A percentile compares a stretch with the other conserved stretches of the same genome.
Evolutionary conservation across 352 stramenopile species (phyloP).

Genomic region (Phytophthora litchii): DNA sequence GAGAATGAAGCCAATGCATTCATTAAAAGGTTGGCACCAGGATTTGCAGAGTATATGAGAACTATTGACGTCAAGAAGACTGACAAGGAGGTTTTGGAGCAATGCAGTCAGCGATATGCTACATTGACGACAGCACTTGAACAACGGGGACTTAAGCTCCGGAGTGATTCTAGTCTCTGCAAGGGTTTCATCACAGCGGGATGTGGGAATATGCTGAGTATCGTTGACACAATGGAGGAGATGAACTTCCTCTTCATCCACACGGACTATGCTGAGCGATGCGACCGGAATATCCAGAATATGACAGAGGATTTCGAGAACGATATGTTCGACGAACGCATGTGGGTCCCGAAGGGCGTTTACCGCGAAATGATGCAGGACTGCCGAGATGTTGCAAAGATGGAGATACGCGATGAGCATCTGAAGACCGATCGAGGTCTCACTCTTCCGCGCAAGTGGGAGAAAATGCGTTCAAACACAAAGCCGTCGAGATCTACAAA

Average conservation of each 20-base stretch:
- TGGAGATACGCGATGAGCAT: constrained; percentile 19
- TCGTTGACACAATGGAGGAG: constrained; percentile 34
- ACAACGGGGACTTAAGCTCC: constrained; percentile 11
- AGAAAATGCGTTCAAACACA: not conserved
- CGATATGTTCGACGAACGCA: not conserved
- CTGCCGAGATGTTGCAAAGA: constrained; percentile 24
- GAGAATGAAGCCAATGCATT: constrained; percentile 12
- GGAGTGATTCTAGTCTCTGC: constrained; percentile 18
- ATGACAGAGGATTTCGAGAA: not conserved
- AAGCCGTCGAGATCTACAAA: not conserved
- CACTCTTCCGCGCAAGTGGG: constrained; percentile 27
- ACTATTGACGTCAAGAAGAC: constrained; percentile 1
- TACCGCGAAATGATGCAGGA: constrained; percentile 23
- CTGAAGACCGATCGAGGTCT: constrained; percentile 9
- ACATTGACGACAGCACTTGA: constrained; percentile 3
- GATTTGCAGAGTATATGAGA: constrained; percentile 11
- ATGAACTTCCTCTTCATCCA: constrained; percentile 33
- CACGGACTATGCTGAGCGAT: constrained; percentile 14
- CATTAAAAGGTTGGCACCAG: constrained; percentile 5
- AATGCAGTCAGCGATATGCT: constrained; percentile 8
- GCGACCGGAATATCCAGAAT: constrained; percentile 6
- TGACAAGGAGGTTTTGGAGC: constrained; percentile 3
- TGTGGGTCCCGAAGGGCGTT: constrained; percentile 18
- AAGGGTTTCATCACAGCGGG: constrained; percentile 3
- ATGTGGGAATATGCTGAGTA: not conserved